Evolutionary conservation across 1,284 basidiomycete genomes (phyloP), one percentile per base, ranked within the genome.

Genomic region (Apiotrichum mycotoxinovorans): DNA sequence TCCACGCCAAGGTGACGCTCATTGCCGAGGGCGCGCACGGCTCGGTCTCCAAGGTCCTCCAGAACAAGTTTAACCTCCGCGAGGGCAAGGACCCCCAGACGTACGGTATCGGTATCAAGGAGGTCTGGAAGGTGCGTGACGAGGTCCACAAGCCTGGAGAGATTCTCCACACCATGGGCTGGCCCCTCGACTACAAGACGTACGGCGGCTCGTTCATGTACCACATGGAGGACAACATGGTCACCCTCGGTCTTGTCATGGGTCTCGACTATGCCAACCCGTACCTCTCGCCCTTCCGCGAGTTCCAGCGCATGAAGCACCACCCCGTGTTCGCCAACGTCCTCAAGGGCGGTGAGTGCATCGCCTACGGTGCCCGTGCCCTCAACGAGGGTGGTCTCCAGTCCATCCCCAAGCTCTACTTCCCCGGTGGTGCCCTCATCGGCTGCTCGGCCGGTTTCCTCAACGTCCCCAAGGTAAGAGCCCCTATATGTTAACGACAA

Each of bases 1-100:
- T 98, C 80, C 86, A 87, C 56, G 87, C 95, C 38, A 93, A 90
- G 71, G 87, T 95, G 46, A 96, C 93, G 0, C 82, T 98, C n/a
- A 83, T 98, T 51, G 94, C 91, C 0, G 96, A 98, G 76, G 96
- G 95, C 48, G 91, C 94, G 12, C 95, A 97, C 68, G 95, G 96
- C 1, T 90, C 87, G 4, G 81, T 98, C 30, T 87, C 89, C 15
- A 95, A 97, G 77, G 82, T 87, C 64, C 83, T 87, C 12, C 86
- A 93, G 62, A 81, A 82, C 51, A 84, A 86, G 70, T 94, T 95
- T 76, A 81, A 86, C 53, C 80, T 98, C 34, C 82, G 92, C 25
- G 85, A 89, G 47, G 83, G 86, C 37, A 79, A 78, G 17, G 89
- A 98, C 75, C 88, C 89, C 3, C 96, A 98, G 79, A 98, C 95